Evolutionary conservation across 2,329 filamentous ascomycete species (phyloP).

Genomic region (Talaromyces pinophilus): DNA sequence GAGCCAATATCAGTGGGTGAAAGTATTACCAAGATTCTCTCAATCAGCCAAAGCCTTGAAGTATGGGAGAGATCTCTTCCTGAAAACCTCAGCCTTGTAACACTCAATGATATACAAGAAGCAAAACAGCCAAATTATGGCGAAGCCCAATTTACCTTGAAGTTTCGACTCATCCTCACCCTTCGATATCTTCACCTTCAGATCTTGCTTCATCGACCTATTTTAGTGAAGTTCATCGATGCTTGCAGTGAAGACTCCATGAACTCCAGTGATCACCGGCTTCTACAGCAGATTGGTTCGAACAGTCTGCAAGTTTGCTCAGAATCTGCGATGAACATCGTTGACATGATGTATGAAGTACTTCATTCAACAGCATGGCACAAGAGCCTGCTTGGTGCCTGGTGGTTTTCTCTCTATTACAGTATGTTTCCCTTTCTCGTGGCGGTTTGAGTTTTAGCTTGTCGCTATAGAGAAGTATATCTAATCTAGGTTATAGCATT

Average conservation of each 20-base stretch:
- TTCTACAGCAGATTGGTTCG: constrained; percentile 19
- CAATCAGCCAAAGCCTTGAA: neutral
- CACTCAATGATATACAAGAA: constrained; percentile 19
- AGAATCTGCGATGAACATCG: constrained; percentile 38
- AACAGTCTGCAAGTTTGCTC: constrained; percentile 31
- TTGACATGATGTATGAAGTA: constrained; percentile 35
- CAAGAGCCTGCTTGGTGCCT: constrained; percentile 39
- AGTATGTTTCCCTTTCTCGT: constrained; percentile 21
- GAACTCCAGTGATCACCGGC: neutral
- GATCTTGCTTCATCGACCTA: constrained; percentile 45
- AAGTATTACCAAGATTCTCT: neutral
- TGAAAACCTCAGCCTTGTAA: constrained; percentile 20
- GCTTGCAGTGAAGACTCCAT: neutral
- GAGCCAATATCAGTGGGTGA: neutral
- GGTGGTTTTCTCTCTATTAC: constrained; percentile 48
- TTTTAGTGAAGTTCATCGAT: constrained; percentile 44
- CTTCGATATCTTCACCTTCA: constrained; percentile 47
- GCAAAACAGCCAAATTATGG: constrained; percentile 18
- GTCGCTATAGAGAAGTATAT: neutral
- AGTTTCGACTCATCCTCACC: constrained; percentile 48
- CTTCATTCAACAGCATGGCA: constrained; percentile 26
- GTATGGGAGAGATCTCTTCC: neutral
- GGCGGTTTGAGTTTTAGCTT: neutral
- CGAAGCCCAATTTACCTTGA: constrained; percentile 26
- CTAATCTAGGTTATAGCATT: neutral